A percentile compares a stretch with the other conserved stretches of the same genome.
Evolutionary conservation across 768 basidiomycete species (phyloP).

Genomic region (Panus rudis): DNA sequence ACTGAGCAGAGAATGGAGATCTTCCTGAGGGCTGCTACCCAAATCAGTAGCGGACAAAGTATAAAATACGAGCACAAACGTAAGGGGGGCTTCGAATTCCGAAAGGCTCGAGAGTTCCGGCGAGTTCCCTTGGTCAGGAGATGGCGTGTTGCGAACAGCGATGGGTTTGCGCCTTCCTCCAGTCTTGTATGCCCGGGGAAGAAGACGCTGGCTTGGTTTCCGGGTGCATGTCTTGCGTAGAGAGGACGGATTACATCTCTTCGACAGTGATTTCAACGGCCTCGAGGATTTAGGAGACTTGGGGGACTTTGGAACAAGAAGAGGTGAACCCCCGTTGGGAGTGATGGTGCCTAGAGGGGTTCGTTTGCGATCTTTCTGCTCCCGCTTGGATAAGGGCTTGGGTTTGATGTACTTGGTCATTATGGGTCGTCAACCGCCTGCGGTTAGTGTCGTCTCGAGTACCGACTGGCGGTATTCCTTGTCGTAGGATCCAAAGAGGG

Average conservation of each 20-base stretch:
- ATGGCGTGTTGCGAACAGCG: background rate
- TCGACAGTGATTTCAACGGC: background rate
- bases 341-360: background rate
- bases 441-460: background rate
- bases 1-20: no score
- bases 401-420: conserved; percentile 7
- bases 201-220: conserved; percentile 1
- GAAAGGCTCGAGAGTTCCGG: no score
- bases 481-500: no score
- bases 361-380: conserved; percentile 3
- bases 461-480: no score
- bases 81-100: no score
- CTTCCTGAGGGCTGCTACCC: no score
- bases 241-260: background rate
- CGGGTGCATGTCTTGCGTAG: background rate
- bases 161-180: conserved; percentile 10
- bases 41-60: no score
- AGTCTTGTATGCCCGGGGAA: conserved; percentile 4
- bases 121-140: no score
- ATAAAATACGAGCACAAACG: no score
- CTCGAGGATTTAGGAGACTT: background rate
- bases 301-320: background rate
- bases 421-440: background rate
- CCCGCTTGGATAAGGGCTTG: conserved; percentile 7
- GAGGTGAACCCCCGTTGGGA: no score